These are phyloP conservation scores for Talaromyces liani DNA, from an alignment of 495 filamentous ascomycete species.

Conservation along the genomic window DNA sequence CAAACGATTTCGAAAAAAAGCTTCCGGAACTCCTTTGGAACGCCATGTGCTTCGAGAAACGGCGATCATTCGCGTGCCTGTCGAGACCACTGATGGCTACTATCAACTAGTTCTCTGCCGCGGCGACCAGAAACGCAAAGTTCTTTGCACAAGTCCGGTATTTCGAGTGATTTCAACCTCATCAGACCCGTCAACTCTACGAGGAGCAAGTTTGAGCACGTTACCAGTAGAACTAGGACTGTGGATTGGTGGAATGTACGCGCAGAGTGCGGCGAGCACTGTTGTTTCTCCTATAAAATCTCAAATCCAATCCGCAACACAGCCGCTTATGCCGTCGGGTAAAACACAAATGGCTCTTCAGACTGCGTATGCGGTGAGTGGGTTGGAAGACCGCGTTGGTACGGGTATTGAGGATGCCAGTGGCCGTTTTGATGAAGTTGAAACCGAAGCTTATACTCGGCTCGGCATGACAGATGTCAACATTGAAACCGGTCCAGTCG, in stretches of 20 bases:
- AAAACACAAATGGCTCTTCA: slow-evolving; percentile 32
- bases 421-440: slow-evolving; percentile 13
- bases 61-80: slow-evolving; percentile 53
- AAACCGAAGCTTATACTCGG: slow-evolving; percentile 12
- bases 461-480: slow-evolving; percentile 16
- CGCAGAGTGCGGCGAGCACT: slow-evolving; percentile 36
- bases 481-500: slow-evolving; percentile 42
- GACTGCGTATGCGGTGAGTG: slow-evolving; percentile 32
- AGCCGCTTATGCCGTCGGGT: slow-evolving; percentile 36
- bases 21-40: slow-evolving; percentile 27
- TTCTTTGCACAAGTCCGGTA: slow-evolving; percentile 54
- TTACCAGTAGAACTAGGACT: slow-evolving; percentile 58
- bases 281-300: slow-evolving; percentile 41
- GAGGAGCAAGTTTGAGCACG: slow-evolving; percentile 56
- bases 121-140: slow-evolving; percentile 39
- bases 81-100: slow-evolving; percentile 56
- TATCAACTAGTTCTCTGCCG: slow-evolving; percentile 56
- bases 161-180: slow-evolving; percentile 59
- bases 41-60: slow-evolving; percentile 52
- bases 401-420: slow-evolving; percentile 19
- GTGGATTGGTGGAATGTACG: slow-evolving; percentile 47
- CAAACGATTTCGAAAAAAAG: slow-evolving; percentile 47
- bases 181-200: slow-evolving; percentile 47
- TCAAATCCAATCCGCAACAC: slow-evolving; percentile 28
- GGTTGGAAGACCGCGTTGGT: slow-evolving; percentile 26